A percentile compares a stretch with the other conserved stretches of the same genome.
These are phyloP conservation scores for Ampelomyces quisqualis DNA, from an alignment of 2,329 filamentous ascomycete species.

Conservation along the genomic window DNA sequence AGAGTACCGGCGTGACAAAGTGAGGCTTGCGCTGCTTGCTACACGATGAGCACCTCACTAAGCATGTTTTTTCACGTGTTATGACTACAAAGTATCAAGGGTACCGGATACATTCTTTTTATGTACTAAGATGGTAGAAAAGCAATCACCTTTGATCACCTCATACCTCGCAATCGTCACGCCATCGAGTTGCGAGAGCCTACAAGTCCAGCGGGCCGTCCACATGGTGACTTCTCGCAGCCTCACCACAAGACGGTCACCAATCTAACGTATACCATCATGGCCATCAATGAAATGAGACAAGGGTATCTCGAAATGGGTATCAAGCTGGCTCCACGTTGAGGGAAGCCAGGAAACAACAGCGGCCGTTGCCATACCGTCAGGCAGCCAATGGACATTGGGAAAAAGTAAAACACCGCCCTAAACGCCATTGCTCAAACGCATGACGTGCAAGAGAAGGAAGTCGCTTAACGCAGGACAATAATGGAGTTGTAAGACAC, in stretches of 20 bases:
- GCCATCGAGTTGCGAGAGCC: conserved; percentile 1
- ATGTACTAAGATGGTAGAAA: not conserved
- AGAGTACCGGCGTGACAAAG: not conserved
- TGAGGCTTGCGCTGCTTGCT: not conserved
- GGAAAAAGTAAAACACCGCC: not conserved
- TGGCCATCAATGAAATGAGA: conserved; percentile 7
- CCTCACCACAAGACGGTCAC: not conserved
- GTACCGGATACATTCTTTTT: not conserved
- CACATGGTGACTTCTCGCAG: not conserved
- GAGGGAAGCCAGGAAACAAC: conserved; percentile 2
- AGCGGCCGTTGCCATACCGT: conserved; percentile 3
- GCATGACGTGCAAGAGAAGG: conserved; percentile 9
- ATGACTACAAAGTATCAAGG: not conserved
- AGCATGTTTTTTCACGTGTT: not conserved
- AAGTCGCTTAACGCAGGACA: conserved; percentile 31
- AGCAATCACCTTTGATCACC: not conserved
- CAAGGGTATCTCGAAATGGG: conserved; percentile 30
- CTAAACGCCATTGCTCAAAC: conserved; percentile 21
- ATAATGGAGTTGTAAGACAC: conserved; percentile 12
- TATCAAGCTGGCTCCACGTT: conserved; percentile 21
- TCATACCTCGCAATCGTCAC: conserved; percentile 3
- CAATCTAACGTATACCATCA: conserved; percentile 11
- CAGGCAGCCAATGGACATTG: no score
- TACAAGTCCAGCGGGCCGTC: not conserved
- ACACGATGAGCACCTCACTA: not conserved